Evolutionary conservation across 78 protist species (phyloP).

Genomic region (Planoprotostelium fungivorum): DNA sequence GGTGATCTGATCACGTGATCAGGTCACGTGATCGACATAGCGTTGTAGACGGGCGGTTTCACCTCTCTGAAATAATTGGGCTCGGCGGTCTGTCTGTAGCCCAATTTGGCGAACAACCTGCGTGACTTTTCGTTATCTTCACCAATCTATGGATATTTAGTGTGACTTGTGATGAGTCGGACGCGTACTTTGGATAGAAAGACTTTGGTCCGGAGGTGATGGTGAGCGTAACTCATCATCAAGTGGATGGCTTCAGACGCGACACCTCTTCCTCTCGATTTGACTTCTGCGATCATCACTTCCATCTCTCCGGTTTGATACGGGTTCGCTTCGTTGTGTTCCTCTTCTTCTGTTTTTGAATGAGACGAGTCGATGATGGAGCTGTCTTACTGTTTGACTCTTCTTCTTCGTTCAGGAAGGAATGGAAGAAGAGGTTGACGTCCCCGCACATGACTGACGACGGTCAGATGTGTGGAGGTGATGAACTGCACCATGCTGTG

Average conservation of each 20-base stretch:
- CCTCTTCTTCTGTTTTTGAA: background rate
- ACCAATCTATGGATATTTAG: background rate
- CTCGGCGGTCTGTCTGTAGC: background rate
- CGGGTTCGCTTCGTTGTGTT: background rate
- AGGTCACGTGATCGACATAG: no score
- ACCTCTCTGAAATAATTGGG: background rate
- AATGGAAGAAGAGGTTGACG: background rate
- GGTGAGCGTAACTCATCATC: background rate
- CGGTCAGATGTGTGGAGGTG: background rate
- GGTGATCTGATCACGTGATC: no score
- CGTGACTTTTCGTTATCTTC: background rate
- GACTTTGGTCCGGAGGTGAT: background rate
- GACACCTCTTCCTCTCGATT: background rate
- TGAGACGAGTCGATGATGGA: no score
- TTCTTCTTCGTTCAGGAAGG: background rate
- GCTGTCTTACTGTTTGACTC: background rate
- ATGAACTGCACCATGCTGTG: background rate
- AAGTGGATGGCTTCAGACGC: background rate
- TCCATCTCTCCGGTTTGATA: background rate
- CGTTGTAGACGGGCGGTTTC: no score
- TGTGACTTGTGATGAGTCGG: background rate
- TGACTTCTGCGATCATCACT: background rate
- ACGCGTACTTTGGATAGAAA: background rate
- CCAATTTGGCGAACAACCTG: background rate
- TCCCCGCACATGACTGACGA: background rate